Percentiles rank a stretch among this genome's conserved stretches.
Evolutionary conservation across 225 moss, liverwort and hornwort species (phyloP).

Genomic region (Neckera pumila): DNA sequence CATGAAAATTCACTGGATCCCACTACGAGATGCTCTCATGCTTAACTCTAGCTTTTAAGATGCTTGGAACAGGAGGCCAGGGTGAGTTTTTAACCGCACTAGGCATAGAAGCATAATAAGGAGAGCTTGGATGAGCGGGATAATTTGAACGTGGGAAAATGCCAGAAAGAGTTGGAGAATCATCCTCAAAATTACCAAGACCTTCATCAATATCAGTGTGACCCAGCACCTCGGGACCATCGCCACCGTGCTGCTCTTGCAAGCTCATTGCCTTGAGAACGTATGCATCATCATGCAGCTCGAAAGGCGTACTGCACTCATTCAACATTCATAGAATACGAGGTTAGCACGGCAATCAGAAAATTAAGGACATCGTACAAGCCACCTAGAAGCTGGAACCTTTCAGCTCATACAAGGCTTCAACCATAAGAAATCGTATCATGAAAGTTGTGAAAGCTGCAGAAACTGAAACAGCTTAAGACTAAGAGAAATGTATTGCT

Average conservation of each 20-base stretch:
- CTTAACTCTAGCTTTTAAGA: constrained; percentile 90
- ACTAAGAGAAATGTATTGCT: background rate
- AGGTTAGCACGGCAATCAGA: background rate
- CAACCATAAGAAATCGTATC: background rate
- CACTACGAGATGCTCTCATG: constrained; percentile 64
- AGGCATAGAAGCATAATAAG: constrained; percentile 48
- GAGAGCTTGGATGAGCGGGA: constrained; percentile 65
- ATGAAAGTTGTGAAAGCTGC: background rate
- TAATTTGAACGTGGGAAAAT: constrained; percentile 71
- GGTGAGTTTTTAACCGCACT: constrained; percentile 55
- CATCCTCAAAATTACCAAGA: constrained; percentile 74
- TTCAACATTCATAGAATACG: background rate
- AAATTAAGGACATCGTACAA: background rate
- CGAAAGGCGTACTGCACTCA: constrained; percentile 84
- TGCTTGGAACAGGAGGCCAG: constrained; percentile 77
- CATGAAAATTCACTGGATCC: background rate
- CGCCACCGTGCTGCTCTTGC: constrained; percentile 61
- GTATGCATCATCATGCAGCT: constrained; percentile 95
- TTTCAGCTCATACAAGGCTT: background rate
- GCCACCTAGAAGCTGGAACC: background rate
- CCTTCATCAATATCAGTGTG: constrained; percentile 83
- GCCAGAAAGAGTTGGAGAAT: constrained; percentile 82
- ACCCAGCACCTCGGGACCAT: constrained; percentile 48
- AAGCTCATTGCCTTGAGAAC: constrained; percentile 96
- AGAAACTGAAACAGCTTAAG: background rate